Conservation (phyloP, 2,329 filamentous ascomycete genomes). For the Fusarium udum region DNA sequence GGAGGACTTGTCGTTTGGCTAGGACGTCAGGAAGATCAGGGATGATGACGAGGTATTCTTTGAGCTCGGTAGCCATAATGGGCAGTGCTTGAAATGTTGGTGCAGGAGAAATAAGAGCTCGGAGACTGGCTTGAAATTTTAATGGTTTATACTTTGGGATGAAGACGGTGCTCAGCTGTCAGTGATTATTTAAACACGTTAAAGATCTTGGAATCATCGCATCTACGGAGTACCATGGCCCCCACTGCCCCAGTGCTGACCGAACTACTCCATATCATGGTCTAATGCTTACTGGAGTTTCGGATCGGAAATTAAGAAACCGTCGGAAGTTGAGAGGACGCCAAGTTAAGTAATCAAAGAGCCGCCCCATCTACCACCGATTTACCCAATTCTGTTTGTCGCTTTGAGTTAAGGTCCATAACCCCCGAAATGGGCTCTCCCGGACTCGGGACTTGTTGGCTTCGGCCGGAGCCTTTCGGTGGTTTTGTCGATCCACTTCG, state of each 20-base stretch:
- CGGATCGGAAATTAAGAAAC: neutral
- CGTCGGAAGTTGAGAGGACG: neutral
- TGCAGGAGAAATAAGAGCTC: neutral
- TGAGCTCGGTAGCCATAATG: neutral
- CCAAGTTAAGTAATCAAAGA: neutral
- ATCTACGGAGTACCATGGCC: neutral
- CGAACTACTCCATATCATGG: neutral
- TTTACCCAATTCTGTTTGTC: neutral
- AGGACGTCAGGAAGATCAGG: neutral
- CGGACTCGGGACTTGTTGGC: neutral
- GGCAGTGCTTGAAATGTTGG: no score
- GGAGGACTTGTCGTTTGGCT: neutral
- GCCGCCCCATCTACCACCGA: rapidly evolving
- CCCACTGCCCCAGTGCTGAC: no score
- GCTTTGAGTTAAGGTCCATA: neutral
- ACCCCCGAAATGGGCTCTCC: neutral
- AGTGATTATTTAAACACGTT: neutral
- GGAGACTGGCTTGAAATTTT: neutral
- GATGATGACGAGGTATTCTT: neutral
- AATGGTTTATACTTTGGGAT: neutral
- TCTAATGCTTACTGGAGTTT: neutral
- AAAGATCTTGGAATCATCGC: neutral
- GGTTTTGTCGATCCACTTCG: neutral
- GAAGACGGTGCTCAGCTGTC: no score
- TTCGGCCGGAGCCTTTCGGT: neutral